Base-by-base conservation (phyloP, 768 basidiomycete species). In the Xerocomus potaroensis region DNA sequence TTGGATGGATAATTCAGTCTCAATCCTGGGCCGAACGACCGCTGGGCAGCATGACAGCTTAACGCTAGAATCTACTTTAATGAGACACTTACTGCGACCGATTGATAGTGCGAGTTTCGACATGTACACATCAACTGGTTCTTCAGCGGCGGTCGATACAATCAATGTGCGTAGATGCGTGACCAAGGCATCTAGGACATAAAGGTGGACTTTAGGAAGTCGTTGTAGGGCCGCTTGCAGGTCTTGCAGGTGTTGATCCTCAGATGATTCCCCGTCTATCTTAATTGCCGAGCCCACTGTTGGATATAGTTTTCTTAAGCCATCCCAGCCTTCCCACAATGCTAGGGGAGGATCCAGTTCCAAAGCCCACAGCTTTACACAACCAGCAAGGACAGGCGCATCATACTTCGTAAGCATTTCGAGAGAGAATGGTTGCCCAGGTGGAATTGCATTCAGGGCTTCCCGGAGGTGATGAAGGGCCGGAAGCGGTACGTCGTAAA, bases 261-360 rank as follows among this genome's bases (percentile, higher is more conserved):
- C 76, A 0, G 74, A 69, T 2, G 67, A 65, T 37, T 74, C 74
- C 18, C 75, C 76, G 15, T 82, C 84, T n/a, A 59, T 56, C 55
- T 77, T 80, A 1, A 62, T 62, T 21, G 74, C 61, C 9, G 79
- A 76, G 21, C 85, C 83, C 44, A 88, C 78, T 68, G 72, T 76
- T 5, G 91, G 91, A 59, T 96, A 97, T n/a, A 96, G 54, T 52
- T 81, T 84, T 45, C 89, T 78, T 50, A 94, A 74, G 24, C 96
- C 93, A 34, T 94, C 91, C 88, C 93, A 98, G 36, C 86, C 81
- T 58, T 94, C 91, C 74, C 84, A 95, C 38, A 87, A 69, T 15
- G 81, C 77, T 10, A 96, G 64, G 22, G 95, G 92, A 8, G 91
- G 89, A 59, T 91, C 83, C 22, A 98, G 77, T 64, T 98, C 94